Base-by-base conservation (phyloP, 768 basidiomycete species). In the Rhizopogon vulgaris region DNA sequence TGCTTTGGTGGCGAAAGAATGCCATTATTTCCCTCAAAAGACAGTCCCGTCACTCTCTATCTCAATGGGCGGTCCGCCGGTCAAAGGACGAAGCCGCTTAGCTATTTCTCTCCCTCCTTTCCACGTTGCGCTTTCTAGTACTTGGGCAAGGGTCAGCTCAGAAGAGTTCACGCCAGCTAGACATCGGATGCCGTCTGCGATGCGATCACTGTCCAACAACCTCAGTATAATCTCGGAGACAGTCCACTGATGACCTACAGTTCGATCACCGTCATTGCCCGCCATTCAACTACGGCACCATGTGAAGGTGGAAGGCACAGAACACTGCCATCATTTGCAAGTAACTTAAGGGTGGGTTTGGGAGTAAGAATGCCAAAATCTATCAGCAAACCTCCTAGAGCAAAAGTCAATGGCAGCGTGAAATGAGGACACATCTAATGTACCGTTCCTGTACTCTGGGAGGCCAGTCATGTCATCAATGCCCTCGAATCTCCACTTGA, bases 51-150 rank as follows among this genome's bases (percentile, higher is more conserved):
- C 90, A 54, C 88, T 90, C 54, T 83, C 78, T 52, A 92, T 90
- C 54, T 90, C 89, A 60, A 93, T 88, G 1, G 90, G 90, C 0
- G 90, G 91, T 1, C 92, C 92, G 6, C 87, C 84, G 0, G 80
- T 84, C 39, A 75, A 72, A 0, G 85, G 87, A 4, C 94, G 72
- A 65, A 80, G 84, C 64, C 75, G 68, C 64, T 84, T 87, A 3
- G 95, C 95, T 37, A 97, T 90, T 69, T 95, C 92, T 4, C 95
- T 75, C 3, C 95, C 95, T 1, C 92, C 93, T 63, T 94, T 95
- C 95, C 95, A 99, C 0, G 94, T 98, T 2, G 94, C 94, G 47
- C 85, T 84, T 70, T 98, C 95, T 32, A 99, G 73, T 0, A 97
- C 83, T 65, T 97, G 95, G 0, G 93, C 86, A 7, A 94, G 78